A percentile compares a stretch with the other conserved stretches of the same genome.
Evolutionary conservation across 495 filamentous ascomycete genomes (phyloP).

Genomic region (Hypomontagnella submonticulosa): DNA sequence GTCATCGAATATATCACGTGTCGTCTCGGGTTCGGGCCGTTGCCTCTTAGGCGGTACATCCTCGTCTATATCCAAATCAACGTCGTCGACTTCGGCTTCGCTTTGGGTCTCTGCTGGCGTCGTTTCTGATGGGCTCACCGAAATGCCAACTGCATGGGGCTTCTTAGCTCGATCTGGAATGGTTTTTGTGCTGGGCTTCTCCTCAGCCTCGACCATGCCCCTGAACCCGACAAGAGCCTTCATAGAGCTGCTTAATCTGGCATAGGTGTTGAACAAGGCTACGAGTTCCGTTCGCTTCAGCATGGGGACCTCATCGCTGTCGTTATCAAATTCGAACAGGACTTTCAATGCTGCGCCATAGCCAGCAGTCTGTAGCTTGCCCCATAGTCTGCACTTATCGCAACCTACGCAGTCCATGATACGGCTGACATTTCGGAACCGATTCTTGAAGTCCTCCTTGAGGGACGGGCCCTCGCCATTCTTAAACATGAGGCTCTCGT

Average conservation of each 20-base stretch:
- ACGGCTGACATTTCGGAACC: conserved; percentile 94
- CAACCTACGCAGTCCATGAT: conserved; percentile 99
- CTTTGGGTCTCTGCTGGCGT: conserved; percentile 19
- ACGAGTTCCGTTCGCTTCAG: conserved; percentile 92
- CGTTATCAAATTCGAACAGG: conserved; percentile 91
- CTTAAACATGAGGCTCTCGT: conserved; percentile 94
- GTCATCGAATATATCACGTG: conserved; percentile 67
- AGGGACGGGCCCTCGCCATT: conserved; percentile 74
- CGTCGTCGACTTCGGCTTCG: conserved; percentile 27
- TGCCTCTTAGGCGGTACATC: conserved; percentile 44
- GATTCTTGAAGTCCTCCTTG: conserved; percentile 97
- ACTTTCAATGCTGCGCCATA: conserved; percentile 96
- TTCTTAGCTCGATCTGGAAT: conserved; percentile 58
- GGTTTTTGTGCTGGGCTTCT: conserved; percentile 51
- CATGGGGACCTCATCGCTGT: conserved; percentile 73
- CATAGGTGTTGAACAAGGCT: conserved; percentile 92
- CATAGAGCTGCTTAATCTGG: conserved; percentile 82
- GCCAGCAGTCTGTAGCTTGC: conserved; percentile 94
- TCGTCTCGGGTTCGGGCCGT: conserved; percentile 48
- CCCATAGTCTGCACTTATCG: conserved; percentile 98
- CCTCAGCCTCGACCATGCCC: conserved; percentile 69
- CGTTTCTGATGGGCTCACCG: conserved; percentile 18
- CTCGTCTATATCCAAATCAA: conserved; percentile 51
- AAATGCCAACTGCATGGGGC: conserved; percentile 57
- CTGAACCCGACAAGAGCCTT: conserved; percentile 79